Conservation (phyloP, 1,284 basidiomycete species). For the Tilletia horrida region DNA sequence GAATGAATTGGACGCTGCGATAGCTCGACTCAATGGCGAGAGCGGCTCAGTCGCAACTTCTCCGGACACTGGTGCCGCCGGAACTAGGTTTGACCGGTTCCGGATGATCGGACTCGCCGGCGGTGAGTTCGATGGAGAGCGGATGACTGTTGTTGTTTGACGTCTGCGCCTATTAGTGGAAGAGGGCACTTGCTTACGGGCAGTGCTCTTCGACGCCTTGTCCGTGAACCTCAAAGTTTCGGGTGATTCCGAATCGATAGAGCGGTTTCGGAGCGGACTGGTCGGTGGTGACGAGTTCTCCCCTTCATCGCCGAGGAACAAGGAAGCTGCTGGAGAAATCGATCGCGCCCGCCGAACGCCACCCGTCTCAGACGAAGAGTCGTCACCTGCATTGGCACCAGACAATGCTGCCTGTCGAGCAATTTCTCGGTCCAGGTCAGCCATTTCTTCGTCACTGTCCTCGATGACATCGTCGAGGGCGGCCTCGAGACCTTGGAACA, state of each 20-base stretch:
- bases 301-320: neutral
- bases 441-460: constrained; percentile 50
- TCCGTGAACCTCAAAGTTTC: neutral
- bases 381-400: neutral
- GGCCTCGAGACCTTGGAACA: constrained; percentile 10
- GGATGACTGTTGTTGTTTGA: too few species aligned
- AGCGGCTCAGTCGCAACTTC: neutral
- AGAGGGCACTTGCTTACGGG: too few species aligned
- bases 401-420: neutral
- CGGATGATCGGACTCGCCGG: too few species aligned
- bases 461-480: constrained; percentile 42
- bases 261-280: neutral
- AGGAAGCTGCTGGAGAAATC: too few species aligned
- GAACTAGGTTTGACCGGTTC: too few species aligned
- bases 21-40: neutral
- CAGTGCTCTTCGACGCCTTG: neutral
- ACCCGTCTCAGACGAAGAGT: neutral
- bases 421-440: constrained; percentile 15
- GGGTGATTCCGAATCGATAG: neutral
- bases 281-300: neutral
- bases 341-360: too few species aligned
- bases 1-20: neutral
- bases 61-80: too few species aligned
- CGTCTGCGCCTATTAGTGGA: too few species aligned
- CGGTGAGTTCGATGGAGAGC: too few species aligned